Evolutionary conservation across 352 stramenopile genomes (phyloP).

Genomic region (Phytophthora citrophthora): DNA sequence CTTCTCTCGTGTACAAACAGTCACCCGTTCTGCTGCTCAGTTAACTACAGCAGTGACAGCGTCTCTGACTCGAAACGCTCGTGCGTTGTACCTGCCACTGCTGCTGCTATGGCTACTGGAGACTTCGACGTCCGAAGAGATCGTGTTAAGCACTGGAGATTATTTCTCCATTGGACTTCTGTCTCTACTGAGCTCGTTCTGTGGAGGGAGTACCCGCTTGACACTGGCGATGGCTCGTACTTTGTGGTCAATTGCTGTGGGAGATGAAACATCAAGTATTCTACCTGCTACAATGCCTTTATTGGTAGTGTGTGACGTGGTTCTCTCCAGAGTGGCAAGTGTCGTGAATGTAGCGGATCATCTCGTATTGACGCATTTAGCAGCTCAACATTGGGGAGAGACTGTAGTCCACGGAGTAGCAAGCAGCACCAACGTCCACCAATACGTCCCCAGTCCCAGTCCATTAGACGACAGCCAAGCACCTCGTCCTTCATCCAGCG

Average conservation of each 20-base stretch:
- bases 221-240: conserved; percentile 34
- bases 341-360: conserved; percentile 47
- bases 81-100: conserved; percentile 57
- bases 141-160: conserved; percentile 17
- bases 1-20: conserved; percentile 36
- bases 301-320: conserved; percentile 46
- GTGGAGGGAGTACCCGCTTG: conserved; percentile 21
- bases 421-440: background rate
- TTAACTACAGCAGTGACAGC: conserved; percentile 31
- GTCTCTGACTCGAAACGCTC: conserved; percentile 40
- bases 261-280: conserved; percentile 5
- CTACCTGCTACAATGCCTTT: conserved; percentile 43
- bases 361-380: conserved; percentile 47
- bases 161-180: conserved; percentile 28
- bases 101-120: conserved; percentile 47
- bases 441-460: conserved; percentile 9
- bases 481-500: conserved; percentile 21
- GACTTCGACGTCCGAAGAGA: conserved; percentile 20
- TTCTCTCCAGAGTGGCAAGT: conserved; percentile 42
- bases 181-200: conserved; percentile 52
- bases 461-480: conserved; percentile 21
- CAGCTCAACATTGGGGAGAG: conserved; percentile 56
- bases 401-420: conserved; percentile 23
- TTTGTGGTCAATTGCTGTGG: conserved; percentile 28
- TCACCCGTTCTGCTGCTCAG: conserved; percentile 56